Conservation (phyloP, 768 basidiomycete genomes). For the Trichaptum fuscoviolaceum region DNA sequence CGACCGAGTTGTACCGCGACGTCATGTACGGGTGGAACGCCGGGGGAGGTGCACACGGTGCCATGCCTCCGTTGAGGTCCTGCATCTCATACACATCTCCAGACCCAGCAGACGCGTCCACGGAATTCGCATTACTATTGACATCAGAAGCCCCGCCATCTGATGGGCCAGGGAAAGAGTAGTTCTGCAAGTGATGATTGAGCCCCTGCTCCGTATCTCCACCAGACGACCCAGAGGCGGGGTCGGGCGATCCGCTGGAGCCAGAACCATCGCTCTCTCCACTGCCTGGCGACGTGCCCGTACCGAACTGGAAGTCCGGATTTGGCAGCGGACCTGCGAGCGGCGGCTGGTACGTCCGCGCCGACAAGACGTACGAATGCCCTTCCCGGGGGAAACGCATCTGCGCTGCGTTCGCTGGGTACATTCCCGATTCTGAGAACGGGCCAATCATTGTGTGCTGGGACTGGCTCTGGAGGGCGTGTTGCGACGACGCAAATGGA, state of each 20-base stretch:
- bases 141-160: not conserved
- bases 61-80: not conserved
- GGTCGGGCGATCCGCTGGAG: not conserved
- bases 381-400: conserved; percentile 5
- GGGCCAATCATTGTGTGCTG: not conserved
- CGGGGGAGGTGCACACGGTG: too few species aligned
- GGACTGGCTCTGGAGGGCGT: not conserved
- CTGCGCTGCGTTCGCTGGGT: not conserved
- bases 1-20: not conserved
- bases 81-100: not conserved
- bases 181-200: not conserved
- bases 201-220: not conserved
- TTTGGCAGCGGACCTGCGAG: not conserved
- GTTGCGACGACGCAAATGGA: not conserved
- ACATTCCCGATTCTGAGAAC: not conserved
- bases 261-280: conserved; percentile 2
- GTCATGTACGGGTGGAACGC: not conserved
- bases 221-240: not conserved
- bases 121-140: not conserved
- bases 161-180: not conserved
- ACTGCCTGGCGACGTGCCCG: not conserved
- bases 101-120: not conserved
- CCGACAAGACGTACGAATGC: not conserved
- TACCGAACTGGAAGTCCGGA: conserved; percentile 4
- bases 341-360: not conserved